Conservation (phyloP, 163 green algal species). For the Botryococcus braunii region DNA sequence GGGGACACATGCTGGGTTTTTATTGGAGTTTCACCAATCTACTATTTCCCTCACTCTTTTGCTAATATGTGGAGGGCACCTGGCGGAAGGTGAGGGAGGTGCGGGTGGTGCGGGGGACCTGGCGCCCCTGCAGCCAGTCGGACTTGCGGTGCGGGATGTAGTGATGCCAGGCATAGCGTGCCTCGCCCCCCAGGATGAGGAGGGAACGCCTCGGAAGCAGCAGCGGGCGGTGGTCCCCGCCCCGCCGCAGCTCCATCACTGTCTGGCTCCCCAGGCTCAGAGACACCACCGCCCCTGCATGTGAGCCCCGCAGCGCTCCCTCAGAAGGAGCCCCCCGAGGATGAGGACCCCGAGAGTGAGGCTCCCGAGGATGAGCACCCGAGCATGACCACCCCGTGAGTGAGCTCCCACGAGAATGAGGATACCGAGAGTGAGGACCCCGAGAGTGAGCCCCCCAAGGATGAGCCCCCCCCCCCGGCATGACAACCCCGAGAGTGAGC, state of each 20-base stretch:
- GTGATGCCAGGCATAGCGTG: constrained; percentile 72
- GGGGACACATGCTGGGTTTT: too few relatives aligned
- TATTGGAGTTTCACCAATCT: too few relatives aligned
- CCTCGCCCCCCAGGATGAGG: constrained; percentile 76
- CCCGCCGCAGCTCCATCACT: constrained; percentile 80
- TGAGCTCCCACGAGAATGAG: background rate
- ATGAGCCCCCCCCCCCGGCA: background rate
- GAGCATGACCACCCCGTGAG: background rate
- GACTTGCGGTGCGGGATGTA: constrained; percentile 91
- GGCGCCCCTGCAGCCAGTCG: constrained; percentile 43
- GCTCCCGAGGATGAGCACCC: too few relatives aligned
- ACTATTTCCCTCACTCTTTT: too few relatives aligned
- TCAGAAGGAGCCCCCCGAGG: background rate
- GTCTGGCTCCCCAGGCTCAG: constrained; percentile 63
- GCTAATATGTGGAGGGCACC: constrained; percentile 39
- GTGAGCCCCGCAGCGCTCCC: background rate
- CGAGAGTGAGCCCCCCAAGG: background rate
- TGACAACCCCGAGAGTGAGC: background rate
- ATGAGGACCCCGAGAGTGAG: background rate
- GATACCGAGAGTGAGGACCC: background rate
- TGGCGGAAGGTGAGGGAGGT: constrained; percentile 78
- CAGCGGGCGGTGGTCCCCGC: constrained; percentile 31
- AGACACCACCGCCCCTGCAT: constrained; percentile 68
- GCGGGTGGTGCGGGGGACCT: constrained; percentile 32
- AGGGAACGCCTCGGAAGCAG: constrained; percentile 78